These are phyloP conservation scores for Saccharomyces hybrid DNA, from an alignment of 1,139 yeast species.

Conservation along the genomic window DNA sequence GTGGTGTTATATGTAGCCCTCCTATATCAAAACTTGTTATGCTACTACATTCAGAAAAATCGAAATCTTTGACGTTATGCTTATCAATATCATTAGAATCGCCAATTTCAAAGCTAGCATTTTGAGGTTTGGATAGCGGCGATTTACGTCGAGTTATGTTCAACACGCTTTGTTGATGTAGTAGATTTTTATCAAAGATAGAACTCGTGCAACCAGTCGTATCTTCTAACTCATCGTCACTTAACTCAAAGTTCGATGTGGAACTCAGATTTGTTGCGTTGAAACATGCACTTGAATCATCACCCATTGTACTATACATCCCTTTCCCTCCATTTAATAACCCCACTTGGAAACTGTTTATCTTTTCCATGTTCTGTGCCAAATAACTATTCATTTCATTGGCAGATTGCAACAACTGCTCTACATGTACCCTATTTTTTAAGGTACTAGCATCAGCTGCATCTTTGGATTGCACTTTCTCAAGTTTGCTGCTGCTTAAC, in stretches of 20 bases:
- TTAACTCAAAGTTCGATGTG: constrained; percentile 21
- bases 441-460: background rate
- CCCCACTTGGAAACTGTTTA: constrained; percentile 19
- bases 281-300: constrained; percentile 15
- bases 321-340: constrained; percentile 9
- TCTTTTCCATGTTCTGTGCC: constrained; percentile 24
- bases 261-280: constrained; percentile 14
- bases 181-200: constrained; percentile 3
- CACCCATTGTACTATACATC: constrained; percentile 7
- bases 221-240: constrained; percentile 14
- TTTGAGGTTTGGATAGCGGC: background rate
- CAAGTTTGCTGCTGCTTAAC: background rate
- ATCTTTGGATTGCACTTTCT: background rate
- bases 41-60: background rate
- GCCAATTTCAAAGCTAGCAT: background rate
- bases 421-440: constrained; percentile 19
- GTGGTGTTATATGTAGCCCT: background rate
- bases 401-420: constrained; percentile 27
- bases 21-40: background rate
- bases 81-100: background rate
- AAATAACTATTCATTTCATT: constrained; percentile 24
- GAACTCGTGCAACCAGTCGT: constrained; percentile 7
- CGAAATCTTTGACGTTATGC: background rate
- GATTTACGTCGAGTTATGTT: background rate
- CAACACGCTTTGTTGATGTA: background rate